Evolutionary conservation across 2,329 filamentous ascomycete species (phyloP).

Genomic region (Geosmithia flava): DNA sequence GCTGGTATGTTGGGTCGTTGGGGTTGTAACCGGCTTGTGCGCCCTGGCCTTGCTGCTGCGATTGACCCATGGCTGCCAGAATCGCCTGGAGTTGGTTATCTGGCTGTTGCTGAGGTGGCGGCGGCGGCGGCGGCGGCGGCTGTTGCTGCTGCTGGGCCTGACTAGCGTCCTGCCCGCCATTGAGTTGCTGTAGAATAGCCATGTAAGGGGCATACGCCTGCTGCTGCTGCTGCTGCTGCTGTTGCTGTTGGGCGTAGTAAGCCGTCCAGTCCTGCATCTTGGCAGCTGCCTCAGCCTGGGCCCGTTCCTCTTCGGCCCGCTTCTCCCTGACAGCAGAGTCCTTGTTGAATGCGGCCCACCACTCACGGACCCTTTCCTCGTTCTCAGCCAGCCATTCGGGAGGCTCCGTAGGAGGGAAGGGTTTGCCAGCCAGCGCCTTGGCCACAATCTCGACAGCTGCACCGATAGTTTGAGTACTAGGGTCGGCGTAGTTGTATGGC

Average conservation of each 20-base stretch:
- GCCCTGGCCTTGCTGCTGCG: constrained; percentile 14
- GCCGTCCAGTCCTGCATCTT: constrained; percentile 13
- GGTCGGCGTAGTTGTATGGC: constrained; percentile 27
- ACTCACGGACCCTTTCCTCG: constrained; percentile 33
- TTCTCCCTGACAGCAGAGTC: constrained; percentile 24
- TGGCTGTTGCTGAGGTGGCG: constrained; percentile 7
- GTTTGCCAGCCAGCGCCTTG: constrained; percentile 27
- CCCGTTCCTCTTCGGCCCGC: constrained; percentile 22
- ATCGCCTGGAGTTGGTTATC: constrained; percentile 30
- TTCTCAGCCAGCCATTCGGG: constrained; percentile 38
- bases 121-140: too few species aligned
- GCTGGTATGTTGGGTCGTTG: constrained; percentile 26
- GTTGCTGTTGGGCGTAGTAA: constrained; percentile 11
- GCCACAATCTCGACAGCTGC: constrained; percentile 28
- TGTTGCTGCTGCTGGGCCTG: constrained; percentile 4
- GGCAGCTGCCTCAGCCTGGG: constrained; percentile 17
- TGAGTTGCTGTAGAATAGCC: constrained; percentile 27
- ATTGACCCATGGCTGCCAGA: constrained; percentile 27
- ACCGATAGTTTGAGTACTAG: constrained; percentile 27
- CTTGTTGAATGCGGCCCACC: constrained; percentile 36
- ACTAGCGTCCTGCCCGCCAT: constrained; percentile 13
- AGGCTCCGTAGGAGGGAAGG: constrained; percentile 36
- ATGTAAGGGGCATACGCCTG: constrained; percentile 28
- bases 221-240: constrained; percentile 12
- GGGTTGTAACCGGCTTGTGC: constrained; percentile 17